Base-by-base conservation (phyloP, 495 filamentous ascomycete genomes). In the Penicillium fimorum region DNA sequence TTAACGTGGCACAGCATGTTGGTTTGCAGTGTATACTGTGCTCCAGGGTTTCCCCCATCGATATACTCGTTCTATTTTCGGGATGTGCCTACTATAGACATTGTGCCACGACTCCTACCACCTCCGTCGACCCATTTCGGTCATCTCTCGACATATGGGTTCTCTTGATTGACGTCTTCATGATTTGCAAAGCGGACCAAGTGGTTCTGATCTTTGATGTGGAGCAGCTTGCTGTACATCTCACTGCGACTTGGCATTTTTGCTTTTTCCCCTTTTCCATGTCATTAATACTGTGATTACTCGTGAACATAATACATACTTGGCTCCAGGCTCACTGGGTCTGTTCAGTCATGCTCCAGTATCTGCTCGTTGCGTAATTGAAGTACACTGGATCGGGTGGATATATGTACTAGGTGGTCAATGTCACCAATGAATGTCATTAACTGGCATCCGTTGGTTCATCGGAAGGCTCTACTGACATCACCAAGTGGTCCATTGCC, bases 131-230 rank as follows among this genome's bases (percentile, higher is more conserved):
- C 47, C 22, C 17, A 13, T 9, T 25, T 13, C 12, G 20, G 30
- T 11, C 24, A 32, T 43, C 29, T 3, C 22, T 44, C n/a, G 13
- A 33, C 9, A 8, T n/a, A 20, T 35, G 41, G 27, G 20, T 9
- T 22, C 12, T 52, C 33, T 30, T n/a, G 20, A 54, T 45, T 63
- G 22, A 63, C 20, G 60, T 40, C 37, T 40, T 59, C 2, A 63
- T 41, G 52, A 60, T 38, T 13, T 50, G 42, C 56, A 51, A 45
- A 30, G 18, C 24, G 46, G 32, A 22, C 41, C 32, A 24, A 47
- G 18, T n/a, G 52, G 44, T 17, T 24, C 43, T 52, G 7, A 32
- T 10, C 15, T 12, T 20, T 37, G 44, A 17, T 9, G 24, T 43
- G 27, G 44, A 22, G 50, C 27, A 43, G 41, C 40, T 13, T 4